Base-by-base conservation (phyloP, 345 rosid genomes). In the Nephelium lappaceum region DNA sequence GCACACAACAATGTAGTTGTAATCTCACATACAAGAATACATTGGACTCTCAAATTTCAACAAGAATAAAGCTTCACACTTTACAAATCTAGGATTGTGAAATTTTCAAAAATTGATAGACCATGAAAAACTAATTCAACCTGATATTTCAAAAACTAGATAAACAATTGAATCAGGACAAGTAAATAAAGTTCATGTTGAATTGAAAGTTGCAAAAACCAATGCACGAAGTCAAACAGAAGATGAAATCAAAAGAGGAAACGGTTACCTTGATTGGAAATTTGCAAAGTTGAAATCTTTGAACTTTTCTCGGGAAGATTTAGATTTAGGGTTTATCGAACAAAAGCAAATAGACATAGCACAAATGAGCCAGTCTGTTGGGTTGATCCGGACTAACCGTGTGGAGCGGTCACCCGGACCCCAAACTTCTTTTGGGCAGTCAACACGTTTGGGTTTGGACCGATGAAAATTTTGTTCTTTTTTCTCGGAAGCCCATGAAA, bases 311-410 rank as follows among this genome's bases (percentile, higher is more conserved):
- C 8, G 19, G 25, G 11, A 39, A 38, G 47, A 58, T 72, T 42
- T 25, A 36, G 63, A 21, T 51, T 69, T 82, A 75, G 82, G 82
- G 79, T 78, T 75, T 71, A 27, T 5, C 63, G 65, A 21, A 27
- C 77, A 38, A 66, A 82, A 38, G 71, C 27, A 55, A 47, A 31
- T 16, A 47, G 79, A 73, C n/a, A n/a, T n/a, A n/a, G n/a, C n/a
- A n/a, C n/a, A n/a, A n/a, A 43, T 43, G 75, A 77, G 55, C 58
- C n/a, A 16, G 58, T 5, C 55, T 18, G 15, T 49, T 15, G 55
- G 55, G 55, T 49, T 49, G 18, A 49, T 19, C 55, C n/a, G 58
- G 21, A 53, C n/a, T 15, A 12, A 16, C 3, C 16, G 19, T 53
- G n/a, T 16, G 58, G 58, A 16, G 58, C 58, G 21, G 58, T 5